Base-by-base conservation (phyloP, 129 eudicot species). In the Pseudognaphalium luteoalbum region DNA sequence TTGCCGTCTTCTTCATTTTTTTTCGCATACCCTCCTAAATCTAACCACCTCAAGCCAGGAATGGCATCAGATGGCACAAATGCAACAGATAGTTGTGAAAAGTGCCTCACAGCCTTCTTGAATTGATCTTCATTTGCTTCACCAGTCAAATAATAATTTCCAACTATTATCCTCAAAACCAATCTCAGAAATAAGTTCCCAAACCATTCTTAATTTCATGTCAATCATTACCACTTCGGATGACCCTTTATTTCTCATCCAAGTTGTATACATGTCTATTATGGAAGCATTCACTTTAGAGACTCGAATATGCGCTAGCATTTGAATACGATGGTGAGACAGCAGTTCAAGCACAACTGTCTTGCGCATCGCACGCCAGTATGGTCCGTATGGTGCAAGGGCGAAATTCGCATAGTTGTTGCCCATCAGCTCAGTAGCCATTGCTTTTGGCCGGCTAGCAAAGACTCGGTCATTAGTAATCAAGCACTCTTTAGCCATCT, bases 1-100 rank as follows among this genome's bases (percentile, higher is more conserved):
- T 62, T 5, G 66, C 77, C 0, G 15, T 71, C 44, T 20, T 62
- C 32, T 50, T 79, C 82, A 79, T 79, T 25, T 62, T 47, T 47
- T 70, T 62, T 79, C 42, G 50, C 77, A 9, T 72, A 79, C 58
- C 82, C 72, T 50, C 82, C 82, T 51, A 71, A 59, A 71, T 79
- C 82, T n/a, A 71, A 54, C 76, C 76, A 79, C 66, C 77, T 71
- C 25, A 78, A 19, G 1, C 39, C 20, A 5, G 77, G 76, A 47
- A 78, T 29, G 2, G 17, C 62, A 78, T 78, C 81, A 0, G 81
- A 78, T 41, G 81, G 76, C 47, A 78, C 82, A 71, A 70, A 71
- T 28, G 44, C 72, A 30, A 64, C 70, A 7, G 63, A 3, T 19
- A 78, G 56, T 16, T 70, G 41, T 3, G 14, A 0, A 61, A 29